These are phyloP conservation scores for Neostapfia colusana DNA, from an alignment of 176 grass and related monocot species.

Conservation along the genomic window DNA sequence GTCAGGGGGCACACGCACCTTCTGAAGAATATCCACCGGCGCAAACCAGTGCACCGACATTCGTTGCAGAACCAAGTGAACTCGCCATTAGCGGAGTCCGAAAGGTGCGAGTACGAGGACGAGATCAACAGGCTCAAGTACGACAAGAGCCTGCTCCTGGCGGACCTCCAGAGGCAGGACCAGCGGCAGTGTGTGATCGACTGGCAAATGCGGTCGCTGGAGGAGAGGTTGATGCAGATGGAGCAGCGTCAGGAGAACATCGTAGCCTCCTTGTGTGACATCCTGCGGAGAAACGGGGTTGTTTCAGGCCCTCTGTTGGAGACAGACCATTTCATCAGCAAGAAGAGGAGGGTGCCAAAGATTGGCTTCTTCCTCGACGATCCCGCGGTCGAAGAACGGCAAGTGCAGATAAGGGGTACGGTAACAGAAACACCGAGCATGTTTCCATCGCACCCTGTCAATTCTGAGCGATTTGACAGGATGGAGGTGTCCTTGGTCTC, in stretches of 20 bases:
- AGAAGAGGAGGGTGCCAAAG: conserved; percentile 74
- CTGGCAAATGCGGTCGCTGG: conserved; percentile 70
- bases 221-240: conserved; percentile 50
- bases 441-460: neutral
- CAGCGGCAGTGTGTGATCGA: conserved; percentile 53
- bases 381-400: neutral
- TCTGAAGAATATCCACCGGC: conserved; percentile 69
- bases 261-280: conserved; percentile 42
- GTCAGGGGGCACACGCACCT: conserved; percentile 67
- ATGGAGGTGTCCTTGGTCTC: conserved; percentile 75
- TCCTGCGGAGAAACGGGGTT: conserved; percentile 35
- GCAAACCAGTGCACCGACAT: conserved; percentile 92
- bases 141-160: conserved; percentile 52
- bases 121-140: conserved; percentile 73
- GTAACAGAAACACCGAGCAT: conserved; percentile 17
- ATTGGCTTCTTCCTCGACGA: conserved; percentile 39
- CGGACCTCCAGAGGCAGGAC: conserved; percentile 52
- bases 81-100: conserved; percentile 39
- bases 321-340: conserved; percentile 40
- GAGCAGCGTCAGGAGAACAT: conserved; percentile 56
- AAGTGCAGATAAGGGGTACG: neutral
- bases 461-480: conserved; percentile 54
- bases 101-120: conserved; percentile 58
- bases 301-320: conserved; percentile 2
- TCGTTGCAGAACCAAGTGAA: conserved; percentile 50